A percentile compares a stretch with the other conserved stretches of the same genome.
phyloP scores from a whole-genome alignment of 192 early-diverging fungal genomes.

The Lobosporangium transversale region DNA sequence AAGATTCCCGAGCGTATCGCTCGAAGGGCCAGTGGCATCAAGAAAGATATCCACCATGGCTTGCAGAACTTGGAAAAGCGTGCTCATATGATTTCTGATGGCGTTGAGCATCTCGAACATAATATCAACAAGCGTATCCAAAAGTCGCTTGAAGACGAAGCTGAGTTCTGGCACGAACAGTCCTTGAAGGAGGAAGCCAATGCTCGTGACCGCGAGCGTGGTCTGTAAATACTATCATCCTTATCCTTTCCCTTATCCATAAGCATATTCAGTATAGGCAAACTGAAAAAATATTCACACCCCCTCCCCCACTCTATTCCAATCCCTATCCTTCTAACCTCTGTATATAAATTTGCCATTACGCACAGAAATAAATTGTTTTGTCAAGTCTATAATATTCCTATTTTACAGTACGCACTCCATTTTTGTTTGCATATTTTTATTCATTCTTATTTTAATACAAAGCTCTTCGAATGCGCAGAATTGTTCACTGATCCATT shows the following conservation, averaged over 20 bases:
- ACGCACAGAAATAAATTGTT: no score
- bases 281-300: no score
- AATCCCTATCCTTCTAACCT: no score
- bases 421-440: no score
- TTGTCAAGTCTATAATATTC: no score
- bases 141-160: constrained; percentile 37
- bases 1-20: constrained; percentile 18
- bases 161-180: constrained; percentile 51
- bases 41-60: constrained; percentile 22
- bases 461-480: no score
- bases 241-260: background rate
- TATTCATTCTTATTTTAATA: no score
- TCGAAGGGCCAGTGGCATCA: constrained; percentile 7
- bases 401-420: no score
- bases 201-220: constrained; percentile 30
- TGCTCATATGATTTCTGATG: constrained; percentile 36
- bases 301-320: no score
- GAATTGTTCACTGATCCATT: no score
- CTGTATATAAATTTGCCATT: no score
- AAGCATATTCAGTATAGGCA: no score
- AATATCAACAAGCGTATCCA: constrained; percentile 23
- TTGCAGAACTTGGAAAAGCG: constrained; percentile 41
- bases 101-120: constrained; percentile 45
- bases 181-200: constrained; percentile 45
- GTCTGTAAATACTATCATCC: constrained; percentile 17